Percentiles rank a stretch among this genome's conserved stretches.
Evolutionary conservation across 2,329 filamentous ascomycete genomes (phyloP).

Genomic region (Aspergillus pseudotamarii): DNA sequence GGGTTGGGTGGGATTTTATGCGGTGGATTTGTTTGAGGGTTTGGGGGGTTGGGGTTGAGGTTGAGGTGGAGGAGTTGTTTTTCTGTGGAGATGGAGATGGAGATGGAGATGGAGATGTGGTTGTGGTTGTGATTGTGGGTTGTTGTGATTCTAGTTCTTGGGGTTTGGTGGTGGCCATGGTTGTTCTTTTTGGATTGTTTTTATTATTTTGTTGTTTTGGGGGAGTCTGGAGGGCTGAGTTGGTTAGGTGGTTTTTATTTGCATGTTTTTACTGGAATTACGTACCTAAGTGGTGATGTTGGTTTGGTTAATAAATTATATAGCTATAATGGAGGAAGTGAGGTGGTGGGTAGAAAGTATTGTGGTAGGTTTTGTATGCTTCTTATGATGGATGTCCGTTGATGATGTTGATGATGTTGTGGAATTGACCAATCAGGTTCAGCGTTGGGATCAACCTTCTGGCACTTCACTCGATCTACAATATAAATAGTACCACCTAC

Average conservation of each 20-base stretch:
- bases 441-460: background rate
- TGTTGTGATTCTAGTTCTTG: background rate
- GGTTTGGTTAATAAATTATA: background rate
- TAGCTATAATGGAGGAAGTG: background rate
- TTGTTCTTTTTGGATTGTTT: background rate
- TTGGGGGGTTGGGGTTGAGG: background rate
- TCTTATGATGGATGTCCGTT: slow-evolving; percentile 26
- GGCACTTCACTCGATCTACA: background rate
- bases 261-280: background rate
- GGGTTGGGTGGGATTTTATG: slow-evolving; percentile 48
- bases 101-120: background rate
- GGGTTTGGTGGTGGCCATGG: background rate
- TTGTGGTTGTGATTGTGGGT: background rate
- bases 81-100: slow-evolving; percentile 11
- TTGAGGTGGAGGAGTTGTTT: slow-evolving; percentile 31
- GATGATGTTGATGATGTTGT: slow-evolving; percentile 5
- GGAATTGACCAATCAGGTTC: slow-evolving; percentile 13
- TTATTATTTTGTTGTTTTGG: background rate
- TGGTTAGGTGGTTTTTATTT: background rate
- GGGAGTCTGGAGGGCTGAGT: background rate
- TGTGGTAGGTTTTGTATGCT: slow-evolving; percentile 1
- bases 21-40: slow-evolving; percentile 22
- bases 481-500: background rate
- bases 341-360: background rate
- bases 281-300: background rate